Evolutionary conservation across 2,329 filamentous ascomycete species (phyloP), one percentile per base, ranked within the genome.

Genomic region (Colletotrichum navitas): DNA sequence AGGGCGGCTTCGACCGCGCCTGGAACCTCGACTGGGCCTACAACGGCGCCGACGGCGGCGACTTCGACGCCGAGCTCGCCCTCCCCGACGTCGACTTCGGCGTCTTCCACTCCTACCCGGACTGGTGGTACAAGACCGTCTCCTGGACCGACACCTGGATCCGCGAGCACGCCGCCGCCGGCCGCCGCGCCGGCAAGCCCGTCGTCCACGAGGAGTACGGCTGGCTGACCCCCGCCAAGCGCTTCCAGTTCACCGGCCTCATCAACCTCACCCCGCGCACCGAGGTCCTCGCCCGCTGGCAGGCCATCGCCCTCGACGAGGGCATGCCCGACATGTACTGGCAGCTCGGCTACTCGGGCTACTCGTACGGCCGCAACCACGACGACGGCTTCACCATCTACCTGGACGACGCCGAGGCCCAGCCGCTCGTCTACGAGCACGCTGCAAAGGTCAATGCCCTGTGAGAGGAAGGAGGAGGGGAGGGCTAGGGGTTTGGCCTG

Each of bases 341-440:
- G 87, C 87, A 89, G 73, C 88, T 81, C 73, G 87, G 87, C 0
- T 88, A 79, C 73, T 83, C 81, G 5, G 80, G 80, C 0, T 88
- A 83, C 74, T 87, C 85, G 4, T 88, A 86, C 49, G 86, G 87
- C 0, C 81, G 82, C 52, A 89, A 89, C 75, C 80, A 89, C 62
- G 79, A 89, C 54, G 87, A 89, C 64, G 87, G 87, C 0, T 89
- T 89, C 75, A 89, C 87, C 1, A 88, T 89, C 60, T 89, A 82
- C 74, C 74, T 88, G 39, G 87, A 89, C 34, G 83, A 86, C 16
- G 80, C 82, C 3, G 82, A 88, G 76, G 85, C 84, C 1, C 76
- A 83, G 74, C 72, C 77, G 14, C 73, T 86, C 56, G 80, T 86
- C 0, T 85, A 85, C 69, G 77, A 83, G 63, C 84, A 86, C 62